Percentiles rank a stretch among this genome's conserved stretches.
Evolutionary conservation across 441 rosid genomes (phyloP).

Genomic region (Eugenia klotzschiana): DNA sequence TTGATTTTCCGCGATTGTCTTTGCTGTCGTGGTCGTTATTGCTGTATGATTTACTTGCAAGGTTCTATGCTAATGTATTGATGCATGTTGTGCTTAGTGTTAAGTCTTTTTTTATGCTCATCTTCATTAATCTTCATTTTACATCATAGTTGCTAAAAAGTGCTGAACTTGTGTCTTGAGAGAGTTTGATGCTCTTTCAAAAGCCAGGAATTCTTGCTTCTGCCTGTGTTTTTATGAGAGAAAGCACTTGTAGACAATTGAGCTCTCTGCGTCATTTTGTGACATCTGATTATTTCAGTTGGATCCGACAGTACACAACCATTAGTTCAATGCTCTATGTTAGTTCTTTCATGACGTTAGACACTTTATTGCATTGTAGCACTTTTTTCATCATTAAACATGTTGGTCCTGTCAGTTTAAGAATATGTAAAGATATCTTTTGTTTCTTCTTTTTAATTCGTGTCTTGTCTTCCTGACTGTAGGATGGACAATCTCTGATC

Average conservation of each 20-base stretch:
- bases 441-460: not conserved
- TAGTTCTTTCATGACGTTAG: not conserved
- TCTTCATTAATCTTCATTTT: not conserved
- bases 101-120: not conserved
- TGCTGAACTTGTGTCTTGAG: not conserved
- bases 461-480: not conserved
- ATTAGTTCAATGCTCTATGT: not conserved
- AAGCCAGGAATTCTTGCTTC: not conserved
- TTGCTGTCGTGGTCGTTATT: not conserved
- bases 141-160: not conserved
- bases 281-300: not conserved
- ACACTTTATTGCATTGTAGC: not conserved
- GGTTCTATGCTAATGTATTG: not conserved
- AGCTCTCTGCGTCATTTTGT: not conserved
- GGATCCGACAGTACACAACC: not conserved
- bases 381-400: not conserved
- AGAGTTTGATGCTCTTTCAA: not conserved
- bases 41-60: not conserved
- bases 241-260: not conserved
- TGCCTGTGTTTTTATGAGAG: not conserved
- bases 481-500: slow-evolving; percentile 68
- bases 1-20: not conserved
- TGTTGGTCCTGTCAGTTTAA: not conserved
- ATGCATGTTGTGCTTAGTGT: not conserved
- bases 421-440: not conserved